Evolutionary conservation across 345 rosid species (phyloP), one percentile per base, ranked within the genome.

Genomic region (Crucihimalaya himalaica): DNA sequence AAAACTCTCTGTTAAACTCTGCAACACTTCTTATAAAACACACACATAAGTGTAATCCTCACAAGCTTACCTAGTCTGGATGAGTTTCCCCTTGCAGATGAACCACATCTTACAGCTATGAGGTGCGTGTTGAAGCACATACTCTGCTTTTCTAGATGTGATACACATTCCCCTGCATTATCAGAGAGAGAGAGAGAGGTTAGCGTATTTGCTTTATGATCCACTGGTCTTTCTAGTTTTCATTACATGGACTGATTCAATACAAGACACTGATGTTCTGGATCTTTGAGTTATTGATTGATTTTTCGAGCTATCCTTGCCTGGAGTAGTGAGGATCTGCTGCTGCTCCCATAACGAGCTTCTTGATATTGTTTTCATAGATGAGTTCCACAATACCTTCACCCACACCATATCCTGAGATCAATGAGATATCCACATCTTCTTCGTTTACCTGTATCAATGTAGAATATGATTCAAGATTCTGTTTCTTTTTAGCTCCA

Each of bases 311-410:
- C 23, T 9, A 8, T 52, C 25, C n/a, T 39, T 84, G 87, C 93
- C 63, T 89, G 4, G 85, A 81, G 74, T 78, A 81, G 77, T 83
- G 87, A 66, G 76, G 82, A 82, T 90, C 88, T 16, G 89, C 86
- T 66, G 97, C 97, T 61, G 91, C 93, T 77, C 98, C 98, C 89
- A 93, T 89, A 23, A 89, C 93, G 72, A 93, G 93, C 75, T 84
- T 83, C 75, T 53, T 81, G 32, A 93, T 85, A 15, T 86, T 82
- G 75, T 84, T 54, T 54, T 20, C 43, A 34, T 80, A 66, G 55
- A 93, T 81, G 21, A 90, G 84, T 55, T 87, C 81, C 51, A 89
- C 71, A 68, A 93, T 86, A 13, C 96, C 96, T 75, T 84, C 76
- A 72, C 87, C 98, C 3, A 87, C 75, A 81, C 0, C 53, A 54